phyloP scores from a whole-genome alignment of 805 yeast species.

The Starmerella asiatica region DNA sequence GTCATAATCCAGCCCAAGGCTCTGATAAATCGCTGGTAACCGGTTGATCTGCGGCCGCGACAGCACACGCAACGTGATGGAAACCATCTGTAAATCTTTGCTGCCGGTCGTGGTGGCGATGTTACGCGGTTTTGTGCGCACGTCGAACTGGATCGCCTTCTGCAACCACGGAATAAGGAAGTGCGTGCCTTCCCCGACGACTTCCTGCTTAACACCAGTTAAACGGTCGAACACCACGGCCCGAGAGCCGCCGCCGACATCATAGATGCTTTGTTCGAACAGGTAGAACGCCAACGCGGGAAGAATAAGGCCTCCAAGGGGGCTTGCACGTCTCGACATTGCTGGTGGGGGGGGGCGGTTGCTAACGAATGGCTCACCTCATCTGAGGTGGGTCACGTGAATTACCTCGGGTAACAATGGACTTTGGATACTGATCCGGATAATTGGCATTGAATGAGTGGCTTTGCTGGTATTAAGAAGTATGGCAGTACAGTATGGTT shows the following conservation, averaged over 20 bases:
- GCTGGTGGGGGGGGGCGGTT: not conserved
- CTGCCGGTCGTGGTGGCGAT: constrained; percentile 93
- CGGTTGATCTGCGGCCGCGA: constrained; percentile 82
- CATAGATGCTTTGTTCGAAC: constrained; percentile 75
- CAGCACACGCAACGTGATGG: constrained; percentile 79
- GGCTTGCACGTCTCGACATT: constrained; percentile 14
- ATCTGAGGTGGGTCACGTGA: no score
- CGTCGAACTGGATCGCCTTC: constrained; percentile 78
- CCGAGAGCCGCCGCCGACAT: constrained; percentile 89
- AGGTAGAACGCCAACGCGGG: constrained; percentile 36
- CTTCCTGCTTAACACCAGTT: constrained; percentile 74
- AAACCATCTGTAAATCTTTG: constrained; percentile 91
- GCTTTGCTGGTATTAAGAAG: no score
- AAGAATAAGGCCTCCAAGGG: constrained; percentile 20
- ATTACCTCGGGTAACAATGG: no score
- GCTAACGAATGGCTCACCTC: no score
- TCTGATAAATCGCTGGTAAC: constrained; percentile 79
- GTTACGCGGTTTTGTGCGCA: constrained; percentile 84
- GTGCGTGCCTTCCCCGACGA: constrained; percentile 94
- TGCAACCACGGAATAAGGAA: constrained; percentile 94
- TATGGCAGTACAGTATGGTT: no score
- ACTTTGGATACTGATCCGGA: no score
- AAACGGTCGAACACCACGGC: constrained; percentile 92
- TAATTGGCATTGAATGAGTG: no score
- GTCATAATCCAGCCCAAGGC: constrained; percentile 85